Percentiles rank a stretch among this genome's conserved stretches.
Evolutionary conservation across 2,329 filamentous ascomycete genomes (phyloP).

Genomic region (Cordyceps pruinosa): DNA sequence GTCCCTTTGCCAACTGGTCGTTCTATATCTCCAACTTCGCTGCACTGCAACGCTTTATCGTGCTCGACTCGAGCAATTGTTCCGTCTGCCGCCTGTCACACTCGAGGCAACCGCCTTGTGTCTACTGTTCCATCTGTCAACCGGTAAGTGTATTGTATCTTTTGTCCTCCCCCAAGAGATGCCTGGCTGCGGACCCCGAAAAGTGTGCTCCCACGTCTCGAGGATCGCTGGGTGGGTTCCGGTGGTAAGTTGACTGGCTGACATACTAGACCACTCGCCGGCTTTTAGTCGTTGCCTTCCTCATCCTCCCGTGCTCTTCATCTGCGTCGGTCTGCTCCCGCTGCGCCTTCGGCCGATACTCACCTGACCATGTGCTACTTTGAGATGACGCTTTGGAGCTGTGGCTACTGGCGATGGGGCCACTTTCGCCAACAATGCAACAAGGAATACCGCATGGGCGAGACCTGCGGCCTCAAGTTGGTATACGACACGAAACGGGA

Average conservation of each 20-base stretch:
- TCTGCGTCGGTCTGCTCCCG: constrained; percentile 13
- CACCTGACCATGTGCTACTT: constrained; percentile 79
- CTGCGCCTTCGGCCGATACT: constrained; percentile 8
- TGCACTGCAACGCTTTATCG: background rate
- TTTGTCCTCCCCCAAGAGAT: background rate
- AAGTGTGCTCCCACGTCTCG: constrained; percentile 4
- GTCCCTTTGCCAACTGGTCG: background rate
- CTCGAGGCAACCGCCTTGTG: background rate
- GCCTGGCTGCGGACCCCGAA: background rate
- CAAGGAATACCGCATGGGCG: constrained; percentile 90
- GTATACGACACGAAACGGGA: constrained; percentile 67
- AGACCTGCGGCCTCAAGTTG: constrained; percentile 91
- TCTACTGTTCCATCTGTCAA: background rate
- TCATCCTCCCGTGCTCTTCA: background rate
- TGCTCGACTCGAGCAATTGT: constrained; percentile 5
- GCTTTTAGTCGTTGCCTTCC: constrained; percentile 8
- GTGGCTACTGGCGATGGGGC: constrained; percentile 92
- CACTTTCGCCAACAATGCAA: constrained; percentile 89
- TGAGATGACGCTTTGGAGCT: constrained; percentile 78
- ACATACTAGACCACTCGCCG: constrained; percentile 10
- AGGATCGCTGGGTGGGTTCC: constrained; percentile 13
- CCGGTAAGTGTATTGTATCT: background rate
- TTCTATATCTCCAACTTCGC: background rate
- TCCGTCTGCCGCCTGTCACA: background rate
- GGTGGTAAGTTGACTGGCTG: constrained; percentile 12